A percentile compares a stretch with the other conserved stretches of the same genome.
phyloP scores from a whole-genome alignment of 2,329 filamentous ascomycete genomes.

The Ceratocystis cubensis region DNA sequence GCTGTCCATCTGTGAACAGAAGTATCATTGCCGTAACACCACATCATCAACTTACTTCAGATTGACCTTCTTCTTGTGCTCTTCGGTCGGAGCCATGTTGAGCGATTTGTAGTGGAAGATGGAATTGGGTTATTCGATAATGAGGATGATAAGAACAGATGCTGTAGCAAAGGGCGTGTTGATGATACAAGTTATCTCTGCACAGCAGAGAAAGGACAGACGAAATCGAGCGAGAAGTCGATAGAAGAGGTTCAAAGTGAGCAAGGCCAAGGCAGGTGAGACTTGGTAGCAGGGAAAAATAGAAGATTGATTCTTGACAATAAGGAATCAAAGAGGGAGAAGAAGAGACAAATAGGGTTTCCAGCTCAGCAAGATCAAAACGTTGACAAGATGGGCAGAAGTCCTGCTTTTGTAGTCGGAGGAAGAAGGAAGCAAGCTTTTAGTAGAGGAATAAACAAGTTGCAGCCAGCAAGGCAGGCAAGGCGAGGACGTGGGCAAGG shows the following conservation, averaged over 20 bases:
- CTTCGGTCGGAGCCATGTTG: slow-evolving; percentile 52
- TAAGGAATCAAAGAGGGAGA: background rate
- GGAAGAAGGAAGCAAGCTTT: background rate
- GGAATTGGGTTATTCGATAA: background rate
- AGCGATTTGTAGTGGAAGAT: slow-evolving; percentile 17
- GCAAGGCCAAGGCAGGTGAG: slow-evolving; percentile 2
- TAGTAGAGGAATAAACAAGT: background rate
- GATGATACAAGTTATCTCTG: slow-evolving; percentile 11
- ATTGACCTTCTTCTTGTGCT: slow-evolving; percentile 75
- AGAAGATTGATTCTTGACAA: background rate
- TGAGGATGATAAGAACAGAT: background rate
- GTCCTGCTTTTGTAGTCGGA: slow-evolving; percentile 2
- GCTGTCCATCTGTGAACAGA: background rate
- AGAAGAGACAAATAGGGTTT: slow-evolving; percentile 1
- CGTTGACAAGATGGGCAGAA: background rate
- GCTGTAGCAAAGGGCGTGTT: background rate
- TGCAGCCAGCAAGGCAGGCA: slow-evolving; percentile 6
- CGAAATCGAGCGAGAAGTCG: slow-evolving; percentile 4
- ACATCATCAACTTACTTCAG: slow-evolving; percentile 49
- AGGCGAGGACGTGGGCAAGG: background rate
- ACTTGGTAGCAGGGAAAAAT: background rate
- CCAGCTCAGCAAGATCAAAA: slow-evolving; percentile 3
- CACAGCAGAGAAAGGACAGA: slow-evolving; percentile 19
- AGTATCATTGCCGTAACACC: background rate
- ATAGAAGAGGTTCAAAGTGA: background rate